phyloP scores from a whole-genome alignment of 805 yeast genomes.

The Spathaspora passalidarum region DNA sequence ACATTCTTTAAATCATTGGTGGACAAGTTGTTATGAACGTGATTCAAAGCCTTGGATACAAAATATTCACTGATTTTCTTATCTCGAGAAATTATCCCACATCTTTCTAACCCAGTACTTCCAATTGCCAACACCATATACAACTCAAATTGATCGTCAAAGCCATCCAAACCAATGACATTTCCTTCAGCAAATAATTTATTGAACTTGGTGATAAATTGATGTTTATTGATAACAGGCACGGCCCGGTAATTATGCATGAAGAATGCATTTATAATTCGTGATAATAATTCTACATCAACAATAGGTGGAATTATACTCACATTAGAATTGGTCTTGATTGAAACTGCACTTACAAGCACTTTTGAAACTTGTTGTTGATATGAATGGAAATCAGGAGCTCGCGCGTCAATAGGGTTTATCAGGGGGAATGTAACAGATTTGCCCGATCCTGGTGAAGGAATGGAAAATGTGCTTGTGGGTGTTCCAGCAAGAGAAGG shows the following conservation, averaged over 20 bases:
- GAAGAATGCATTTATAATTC: slow-evolving; percentile 43
- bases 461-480: slow-evolving; percentile 11
- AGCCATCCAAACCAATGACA: slow-evolving; percentile 11
- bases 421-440: slow-evolving; percentile 20
- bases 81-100: slow-evolving; percentile 19
- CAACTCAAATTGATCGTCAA: slow-evolving; percentile 40
- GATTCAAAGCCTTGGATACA: slow-evolving; percentile 39
- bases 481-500: not conserved
- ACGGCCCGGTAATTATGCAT: slow-evolving; percentile 43
- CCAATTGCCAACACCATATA: slow-evolving; percentile 56
- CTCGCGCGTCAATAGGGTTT: slow-evolving; percentile 26
- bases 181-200: slow-evolving; percentile 13
- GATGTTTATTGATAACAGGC: slow-evolving; percentile 41
- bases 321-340: slow-evolving; percentile 12
- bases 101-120: slow-evolving; percentile 42
- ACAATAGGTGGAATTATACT: slow-evolving; percentile 13
- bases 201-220: slow-evolving; percentile 29
- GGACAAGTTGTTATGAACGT: slow-evolving; percentile 32
- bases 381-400: slow-evolving; percentile 22
- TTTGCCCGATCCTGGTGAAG: slow-evolving; percentile 20
- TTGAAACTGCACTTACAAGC: slow-evolving; percentile 14
- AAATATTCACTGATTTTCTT: slow-evolving; percentile 35
- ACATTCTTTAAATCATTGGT: slow-evolving; percentile 40
- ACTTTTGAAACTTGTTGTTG: slow-evolving; percentile 10
- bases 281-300: slow-evolving; percentile 27